Conservation (phyloP, 169 alveolate genomes). For the Plasmodium sp. region DNA sequence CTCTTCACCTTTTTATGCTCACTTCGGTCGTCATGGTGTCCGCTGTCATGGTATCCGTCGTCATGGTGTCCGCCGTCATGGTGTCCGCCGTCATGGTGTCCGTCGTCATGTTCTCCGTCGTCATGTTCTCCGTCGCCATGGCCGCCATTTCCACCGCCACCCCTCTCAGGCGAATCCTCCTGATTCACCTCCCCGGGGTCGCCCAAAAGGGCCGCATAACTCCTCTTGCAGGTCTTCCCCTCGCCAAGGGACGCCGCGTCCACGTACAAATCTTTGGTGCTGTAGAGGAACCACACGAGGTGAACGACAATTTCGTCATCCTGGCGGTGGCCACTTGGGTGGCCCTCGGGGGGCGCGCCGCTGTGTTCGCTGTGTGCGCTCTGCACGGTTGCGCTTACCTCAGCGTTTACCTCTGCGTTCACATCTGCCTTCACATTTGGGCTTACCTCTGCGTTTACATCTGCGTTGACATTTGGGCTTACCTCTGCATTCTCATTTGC, state of each 20-base stretch:
- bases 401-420: background rate
- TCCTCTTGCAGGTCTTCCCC: slow-evolving; percentile 1
- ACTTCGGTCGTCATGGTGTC: background rate
- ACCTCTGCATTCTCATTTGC: no score
- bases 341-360: background rate
- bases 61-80: background rate
- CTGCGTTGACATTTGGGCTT: no score
- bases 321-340: background rate
- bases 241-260: background rate
- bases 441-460: no score
- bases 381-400: background rate
- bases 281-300: slow-evolving; percentile 40
- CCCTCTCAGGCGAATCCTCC: background rate
- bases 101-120: background rate
- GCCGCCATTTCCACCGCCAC: background rate
- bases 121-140: background rate
- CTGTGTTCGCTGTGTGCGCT: background rate
- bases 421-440: background rate
- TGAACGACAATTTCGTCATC: slow-evolving; percentile 24
- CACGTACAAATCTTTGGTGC: slow-evolving; percentile 3
- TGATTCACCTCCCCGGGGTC: background rate
- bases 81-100: background rate
- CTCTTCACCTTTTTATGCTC: background rate
- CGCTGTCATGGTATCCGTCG: background rate
- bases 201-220: background rate